Percentiles rank a stretch among this genome's conserved stretches.
phyloP scores from a whole-genome alignment of 352 stramenopile species.

The Globisporangium yorkense region DNA sequence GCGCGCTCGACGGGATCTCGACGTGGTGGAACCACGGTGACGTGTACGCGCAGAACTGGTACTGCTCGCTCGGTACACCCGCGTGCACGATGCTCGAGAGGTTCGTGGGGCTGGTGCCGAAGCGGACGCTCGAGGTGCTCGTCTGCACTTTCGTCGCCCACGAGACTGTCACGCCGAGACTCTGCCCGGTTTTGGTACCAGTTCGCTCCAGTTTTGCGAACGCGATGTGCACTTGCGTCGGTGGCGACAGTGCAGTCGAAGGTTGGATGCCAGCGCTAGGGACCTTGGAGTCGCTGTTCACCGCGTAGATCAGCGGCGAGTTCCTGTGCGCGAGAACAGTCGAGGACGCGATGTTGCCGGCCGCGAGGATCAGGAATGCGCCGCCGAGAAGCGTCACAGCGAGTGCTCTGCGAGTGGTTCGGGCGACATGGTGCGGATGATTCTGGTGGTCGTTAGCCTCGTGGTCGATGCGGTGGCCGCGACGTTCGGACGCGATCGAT shows the following conservation, averaged over 20 bases:
- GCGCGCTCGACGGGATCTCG: slow-evolving; percentile 33
- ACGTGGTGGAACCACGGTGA: slow-evolving; percentile 79
- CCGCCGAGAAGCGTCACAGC: not conserved
- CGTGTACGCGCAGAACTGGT: slow-evolving; percentile 74
- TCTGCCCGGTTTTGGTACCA: not conserved
- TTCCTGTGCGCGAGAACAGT: not conserved
- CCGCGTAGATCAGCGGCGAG: not conserved
- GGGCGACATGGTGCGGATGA: not conserved
- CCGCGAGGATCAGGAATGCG: not conserved
- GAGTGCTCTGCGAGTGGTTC: not conserved
- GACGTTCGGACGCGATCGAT: not conserved
- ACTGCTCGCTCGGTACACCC: slow-evolving; percentile 34
- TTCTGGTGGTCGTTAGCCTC: not conserved
- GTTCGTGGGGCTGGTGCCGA: slow-evolving; percentile 23
- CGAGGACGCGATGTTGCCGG: not conserved
- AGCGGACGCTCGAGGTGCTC: slow-evolving; percentile 39
- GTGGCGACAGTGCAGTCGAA: not conserved
- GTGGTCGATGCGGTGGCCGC: no score
- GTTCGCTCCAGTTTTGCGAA: slow-evolving; percentile 1
- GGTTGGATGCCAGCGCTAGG: not conserved
- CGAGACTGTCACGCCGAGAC: slow-evolving; percentile 47
- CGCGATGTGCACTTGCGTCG: slow-evolving; percentile 8
- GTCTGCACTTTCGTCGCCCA: slow-evolving; percentile 45
- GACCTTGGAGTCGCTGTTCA: not conserved
- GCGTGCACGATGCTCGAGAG: slow-evolving; percentile 25